Base-by-base conservation (phyloP, 1,284 basidiomycete genomes). In the Gomphus bonarii region DNA sequence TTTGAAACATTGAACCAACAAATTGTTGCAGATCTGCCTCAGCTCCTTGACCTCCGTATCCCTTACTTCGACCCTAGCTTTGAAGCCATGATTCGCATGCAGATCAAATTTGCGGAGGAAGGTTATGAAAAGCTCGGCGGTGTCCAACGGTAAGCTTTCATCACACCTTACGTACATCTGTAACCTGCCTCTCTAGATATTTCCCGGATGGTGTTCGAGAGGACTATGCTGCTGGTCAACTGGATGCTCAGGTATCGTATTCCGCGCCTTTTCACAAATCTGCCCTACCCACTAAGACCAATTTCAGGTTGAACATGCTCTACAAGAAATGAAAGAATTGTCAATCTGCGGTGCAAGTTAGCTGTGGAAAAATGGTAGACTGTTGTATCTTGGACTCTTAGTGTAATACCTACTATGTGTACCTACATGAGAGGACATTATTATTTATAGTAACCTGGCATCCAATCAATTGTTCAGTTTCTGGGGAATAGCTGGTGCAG, bases 21-120 rank as follows among this genome's bases (percentile, higher is more conserved):
- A 66, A 82, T 98, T 62, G 88, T 95, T 64, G 70, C 78, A 30
- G 97, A 99, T 66, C 77, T 99, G 7, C 97, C 97, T 0, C 84
- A 95, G 64, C 74, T 99, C 30, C 81, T 99, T 50, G 94, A 98
- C 65, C 81, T 98, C 25, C 88, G 97, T 38, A 88, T 99, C 44
- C 95, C 97, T 7, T 99, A 93, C 76, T 91, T 99, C 61, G 95
- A 99, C 70, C 97, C 97, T 1, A 94, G 90, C 63, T 98, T 99
- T 69, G 97, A 99, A 71, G 91, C 95, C 35, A 98, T 99, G 95
- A 91, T 97, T 64, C 82, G 97, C 44, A 91, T 97, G 81, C 95
- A 99, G 70, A 83, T 91, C 67, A 93, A 94, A 66, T 97, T 97
- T 66, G 93, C 95, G 1, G 91, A 97, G 69, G 95, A 98, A 65